A percentile compares a stretch with the other conserved stretches of the same genome.
phyloP scores from a whole-genome alignment of 306 rosid species.

The Clitoria ternatea region DNA sequence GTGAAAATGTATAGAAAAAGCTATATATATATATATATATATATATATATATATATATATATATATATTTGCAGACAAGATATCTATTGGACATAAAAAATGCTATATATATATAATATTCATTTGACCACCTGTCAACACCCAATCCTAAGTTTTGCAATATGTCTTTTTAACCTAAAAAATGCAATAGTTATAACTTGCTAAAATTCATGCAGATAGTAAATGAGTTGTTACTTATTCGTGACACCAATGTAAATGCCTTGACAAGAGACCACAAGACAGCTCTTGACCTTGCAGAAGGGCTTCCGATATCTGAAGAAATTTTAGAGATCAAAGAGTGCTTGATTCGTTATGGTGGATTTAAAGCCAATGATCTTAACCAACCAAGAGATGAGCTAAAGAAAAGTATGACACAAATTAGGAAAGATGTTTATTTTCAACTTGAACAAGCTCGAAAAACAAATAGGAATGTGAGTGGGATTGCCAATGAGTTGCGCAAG shows the following conservation, averaged over 20 bases:
- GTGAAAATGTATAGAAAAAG: not conserved
- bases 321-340: conserved; percentile 50
- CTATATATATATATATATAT: too few relatives aligned
- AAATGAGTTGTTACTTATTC: conserved; percentile 51
- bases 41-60: too few relatives aligned
- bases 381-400: conserved; percentile 80
- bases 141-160: too few relatives aligned
- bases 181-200: not conserved
- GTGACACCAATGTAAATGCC: conserved; percentile 70
- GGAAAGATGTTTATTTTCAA: conserved; percentile 68
- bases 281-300: conserved; percentile 80
- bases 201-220: conserved; percentile 67
- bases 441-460: conserved; percentile 90
- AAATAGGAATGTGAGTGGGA: conserved; percentile 62
- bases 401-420: conserved; percentile 70
- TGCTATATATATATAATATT: too few relatives aligned
- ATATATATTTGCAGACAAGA: too few relatives aligned
- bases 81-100: too few relatives aligned
- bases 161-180: conserved; percentile 1
- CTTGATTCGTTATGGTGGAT: conserved; percentile 53
- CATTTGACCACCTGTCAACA: too few relatives aligned
- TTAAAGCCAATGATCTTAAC: conserved; percentile 71
- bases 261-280: conserved; percentile 79
- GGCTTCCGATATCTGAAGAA: conserved; percentile 70
- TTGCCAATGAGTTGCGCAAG: conserved; percentile 67